phyloP scores from a whole-genome alignment of 805 yeast species.

The Schwanniomyces polymorphus region DNA sequence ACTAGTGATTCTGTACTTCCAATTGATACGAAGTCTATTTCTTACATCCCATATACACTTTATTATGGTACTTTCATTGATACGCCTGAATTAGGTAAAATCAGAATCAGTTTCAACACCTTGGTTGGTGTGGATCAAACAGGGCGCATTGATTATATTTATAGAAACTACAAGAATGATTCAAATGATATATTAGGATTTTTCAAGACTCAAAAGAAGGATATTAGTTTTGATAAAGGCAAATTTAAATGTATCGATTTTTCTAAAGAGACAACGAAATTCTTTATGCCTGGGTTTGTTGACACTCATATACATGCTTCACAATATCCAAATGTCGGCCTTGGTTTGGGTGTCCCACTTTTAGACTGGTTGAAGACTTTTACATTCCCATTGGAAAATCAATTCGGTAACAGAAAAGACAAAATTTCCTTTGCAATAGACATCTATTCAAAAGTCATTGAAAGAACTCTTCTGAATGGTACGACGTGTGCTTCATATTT shows the following conservation, averaged over 20 bases:
- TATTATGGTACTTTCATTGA: conserved; percentile 75
- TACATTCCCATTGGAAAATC: conserved; percentile 86
- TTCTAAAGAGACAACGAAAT: conserved; percentile 41
- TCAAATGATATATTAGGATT: conserved; percentile 8
- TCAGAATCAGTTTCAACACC: conserved; percentile 57
- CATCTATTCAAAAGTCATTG: conserved; percentile 68
- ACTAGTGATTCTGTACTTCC: neutral
- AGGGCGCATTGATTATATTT: conserved; percentile 53
- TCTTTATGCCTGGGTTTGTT: conserved; percentile 58
- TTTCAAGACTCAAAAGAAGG: conserved; percentile 12
- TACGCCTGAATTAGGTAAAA: conserved; percentile 57
- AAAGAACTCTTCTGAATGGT: conserved; percentile 71
- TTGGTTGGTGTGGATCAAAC: conserved; percentile 60
- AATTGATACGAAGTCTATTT: conserved; percentile 10
- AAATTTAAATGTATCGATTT: conserved; percentile 24
- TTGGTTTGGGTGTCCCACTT: conserved; percentile 81
- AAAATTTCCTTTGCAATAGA: conserved; percentile 53
- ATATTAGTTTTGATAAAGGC: neutral
- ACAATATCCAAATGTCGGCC: conserved; percentile 46
- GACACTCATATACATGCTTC: conserved; percentile 49
- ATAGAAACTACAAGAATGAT: conserved; percentile 12
- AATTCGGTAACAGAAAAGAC: conserved; percentile 46
- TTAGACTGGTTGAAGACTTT: conserved; percentile 86
- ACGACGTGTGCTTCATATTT: conserved; percentile 92
- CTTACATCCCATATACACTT: conserved; percentile 35